Evolutionary conservation across 2,329 filamentous ascomycete species (phyloP), one percentile per base, ranked within the genome.

Genomic region (Akanthomyces uredinophilus): DNA sequence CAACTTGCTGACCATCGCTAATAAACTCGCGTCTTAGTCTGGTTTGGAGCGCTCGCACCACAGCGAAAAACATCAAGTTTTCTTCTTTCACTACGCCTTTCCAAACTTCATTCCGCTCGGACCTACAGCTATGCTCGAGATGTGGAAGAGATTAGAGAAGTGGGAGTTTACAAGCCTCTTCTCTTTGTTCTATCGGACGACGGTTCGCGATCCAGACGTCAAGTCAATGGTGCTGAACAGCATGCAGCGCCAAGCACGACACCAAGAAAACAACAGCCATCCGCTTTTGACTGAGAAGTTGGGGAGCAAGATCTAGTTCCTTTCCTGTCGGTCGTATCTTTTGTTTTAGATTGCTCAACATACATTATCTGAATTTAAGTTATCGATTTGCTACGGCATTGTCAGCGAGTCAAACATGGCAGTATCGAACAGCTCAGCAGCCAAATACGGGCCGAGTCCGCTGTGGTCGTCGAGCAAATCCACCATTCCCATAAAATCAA

Each of bases 51-150:
- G 61, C 49, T 47, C 49, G 4, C 61, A 63, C 29, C 61, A 63
- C 29, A 59, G 27, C 29, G 22, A 46, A 20, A 20, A 20, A 10
- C 61, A 63, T 29, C 61, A 63, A 16, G 39, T 43, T 5, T 63
- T 63, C 55, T 63, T 63, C 61, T 63, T 59, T 27, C 61, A 63
- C 22, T 63, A 63, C 18, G 61, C 61, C 16, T 63, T 60, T 18
- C 61, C 61, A 2, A 63, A 63, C 20, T 63, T 63, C 37, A 59
- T 63, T 10, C 55, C 61, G 5, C 55, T 63, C 5, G 61, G 61
- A 5, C 61, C 61, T 7, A 63, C 55, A 10, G 55, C 61, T 4
- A 63, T 63, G 61, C 50, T 53, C 7, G 37, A 58, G 29, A 63
- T 63, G 61, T 63, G 61, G 61, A 54, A 63, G 5, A 39, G 55